phyloP scores from a whole-genome alignment of 1,284 basidiomycete genomes.

The Ceraceosorus guamensis region DNA sequence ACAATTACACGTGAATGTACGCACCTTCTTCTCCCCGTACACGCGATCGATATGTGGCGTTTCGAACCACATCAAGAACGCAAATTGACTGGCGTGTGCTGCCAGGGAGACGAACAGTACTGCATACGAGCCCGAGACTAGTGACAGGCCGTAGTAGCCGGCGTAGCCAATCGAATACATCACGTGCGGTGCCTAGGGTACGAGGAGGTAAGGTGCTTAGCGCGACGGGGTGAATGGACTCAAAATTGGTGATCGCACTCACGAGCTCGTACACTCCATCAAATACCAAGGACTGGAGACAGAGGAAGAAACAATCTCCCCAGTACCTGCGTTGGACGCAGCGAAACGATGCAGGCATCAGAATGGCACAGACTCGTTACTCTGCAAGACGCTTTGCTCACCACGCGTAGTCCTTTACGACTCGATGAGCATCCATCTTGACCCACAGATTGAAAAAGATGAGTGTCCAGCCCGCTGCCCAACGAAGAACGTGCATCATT shows the following conservation, averaged over 20 bases:
- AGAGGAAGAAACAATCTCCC: constrained; percentile 90
- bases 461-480: constrained; percentile 74
- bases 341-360: too few species aligned
- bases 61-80: constrained; percentile 92
- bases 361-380: too few species aligned
- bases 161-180: constrained; percentile 23
- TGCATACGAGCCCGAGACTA: constrained; percentile 77
- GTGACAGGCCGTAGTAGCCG: constrained; percentile 83
- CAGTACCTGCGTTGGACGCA: constrained; percentile 85
- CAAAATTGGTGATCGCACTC: not conserved
- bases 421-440: constrained; percentile 91
- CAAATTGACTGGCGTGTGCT: constrained; percentile 89
- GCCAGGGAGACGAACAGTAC: constrained; percentile 87
- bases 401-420: constrained; percentile 72
- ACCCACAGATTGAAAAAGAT: constrained; percentile 98
- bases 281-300: constrained; percentile 72
- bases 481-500: constrained; percentile 70
- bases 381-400: too few species aligned
- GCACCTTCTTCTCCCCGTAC: constrained; percentile 36
- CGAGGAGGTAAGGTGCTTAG: not conserved
- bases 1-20: not conserved
- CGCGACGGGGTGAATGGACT: too few species aligned
- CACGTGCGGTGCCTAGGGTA: not conserved
- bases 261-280: constrained; percentile 83
- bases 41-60: constrained; percentile 67